These are phyloP conservation scores for Eimeria sp. DNA, from an alignment of 169 alveolate genomes.

Conservation along the genomic window DNA sequence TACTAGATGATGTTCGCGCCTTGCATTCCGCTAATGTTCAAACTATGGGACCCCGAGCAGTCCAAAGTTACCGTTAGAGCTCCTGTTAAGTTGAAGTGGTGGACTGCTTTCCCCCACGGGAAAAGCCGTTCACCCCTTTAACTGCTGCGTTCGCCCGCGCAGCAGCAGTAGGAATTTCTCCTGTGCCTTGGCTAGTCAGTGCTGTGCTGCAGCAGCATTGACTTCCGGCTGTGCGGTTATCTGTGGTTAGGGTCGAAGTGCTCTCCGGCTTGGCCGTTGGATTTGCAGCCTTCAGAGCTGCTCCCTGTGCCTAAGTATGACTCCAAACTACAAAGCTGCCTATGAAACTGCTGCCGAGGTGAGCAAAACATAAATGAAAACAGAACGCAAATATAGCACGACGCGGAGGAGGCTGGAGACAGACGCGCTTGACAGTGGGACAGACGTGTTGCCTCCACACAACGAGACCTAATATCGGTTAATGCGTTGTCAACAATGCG, in stretches of 20 bases:
- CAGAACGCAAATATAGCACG: background rate
- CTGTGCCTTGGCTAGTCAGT: background rate
- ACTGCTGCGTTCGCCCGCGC: background rate
- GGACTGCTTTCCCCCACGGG: background rate
- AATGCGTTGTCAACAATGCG: background rate
- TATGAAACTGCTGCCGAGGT: constrained; percentile 83
- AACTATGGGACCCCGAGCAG: background rate
- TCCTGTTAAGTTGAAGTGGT: background rate
- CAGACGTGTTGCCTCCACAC: background rate
- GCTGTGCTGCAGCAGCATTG: background rate
- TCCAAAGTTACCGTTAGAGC: background rate
- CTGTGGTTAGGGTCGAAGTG: constrained; percentile 76
- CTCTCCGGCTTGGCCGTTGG: constrained; percentile 80
- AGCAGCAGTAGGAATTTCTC: background rate
- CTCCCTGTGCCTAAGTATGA: constrained; percentile 55
- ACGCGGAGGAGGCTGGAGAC: background rate
- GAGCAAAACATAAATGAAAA: background rate
- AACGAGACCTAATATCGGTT: background rate
- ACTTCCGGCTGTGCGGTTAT: background rate
- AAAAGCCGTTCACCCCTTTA: background rate
- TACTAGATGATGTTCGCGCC: background rate
- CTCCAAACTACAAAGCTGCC: constrained; percentile 78
- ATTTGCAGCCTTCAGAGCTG: constrained; percentile 68
- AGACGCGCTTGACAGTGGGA: background rate
- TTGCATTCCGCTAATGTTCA: background rate